Conservation (phyloP, 768 basidiomycete species). For the Lactarius hengduanensis region DNA sequence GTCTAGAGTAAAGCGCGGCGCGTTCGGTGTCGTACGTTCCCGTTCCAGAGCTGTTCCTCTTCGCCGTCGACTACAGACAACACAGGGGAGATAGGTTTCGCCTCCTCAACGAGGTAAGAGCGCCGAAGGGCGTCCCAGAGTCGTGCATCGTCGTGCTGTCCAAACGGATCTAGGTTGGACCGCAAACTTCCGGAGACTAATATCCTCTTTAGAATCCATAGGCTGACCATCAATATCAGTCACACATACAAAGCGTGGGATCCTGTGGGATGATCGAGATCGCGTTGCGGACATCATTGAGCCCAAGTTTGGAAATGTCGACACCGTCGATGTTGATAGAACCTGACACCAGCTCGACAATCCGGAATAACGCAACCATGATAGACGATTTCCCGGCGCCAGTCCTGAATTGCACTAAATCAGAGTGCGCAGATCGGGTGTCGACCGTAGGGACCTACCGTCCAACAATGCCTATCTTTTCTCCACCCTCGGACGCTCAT, state of each 20-base stretch:
- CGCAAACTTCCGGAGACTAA: slow-evolving; percentile 78
- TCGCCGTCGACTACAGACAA: slow-evolving; percentile 36
- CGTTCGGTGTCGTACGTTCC: slow-evolving; percentile 4
- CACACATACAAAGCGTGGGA: slow-evolving; percentile 40
- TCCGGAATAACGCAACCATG: slow-evolving; percentile 82
- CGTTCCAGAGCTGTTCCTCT: slow-evolving; percentile 41
- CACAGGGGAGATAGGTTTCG: slow-evolving; percentile 31
- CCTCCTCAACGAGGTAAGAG: slow-evolving; percentile 73
- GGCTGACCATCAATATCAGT: slow-evolving; percentile 43
- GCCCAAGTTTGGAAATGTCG: slow-evolving; percentile 80
- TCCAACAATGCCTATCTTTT: slow-evolving; percentile 93
- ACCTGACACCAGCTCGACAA: slow-evolving; percentile 81
- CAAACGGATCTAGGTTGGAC: slow-evolving; percentile 89
- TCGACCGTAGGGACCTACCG: slow-evolving; percentile 38
- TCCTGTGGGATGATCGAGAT: slow-evolving; percentile 87
- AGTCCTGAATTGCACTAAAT: slow-evolving; percentile 41
- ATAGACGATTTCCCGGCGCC: slow-evolving; percentile 90
- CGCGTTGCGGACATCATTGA: slow-evolving; percentile 67
- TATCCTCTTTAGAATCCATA: slow-evolving; percentile 23
- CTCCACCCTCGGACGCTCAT: slow-evolving; percentile 67
- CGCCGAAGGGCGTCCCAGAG: slow-evolving; percentile 89
- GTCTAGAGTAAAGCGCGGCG: slow-evolving; percentile 72
- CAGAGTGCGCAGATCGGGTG: not conserved
- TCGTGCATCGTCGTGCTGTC: slow-evolving; percentile 69
- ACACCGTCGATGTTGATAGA: slow-evolving; percentile 76